Base-by-base conservation (phyloP, 2,329 filamentous ascomycete genomes). In the Fusarium sp. region DNA sequence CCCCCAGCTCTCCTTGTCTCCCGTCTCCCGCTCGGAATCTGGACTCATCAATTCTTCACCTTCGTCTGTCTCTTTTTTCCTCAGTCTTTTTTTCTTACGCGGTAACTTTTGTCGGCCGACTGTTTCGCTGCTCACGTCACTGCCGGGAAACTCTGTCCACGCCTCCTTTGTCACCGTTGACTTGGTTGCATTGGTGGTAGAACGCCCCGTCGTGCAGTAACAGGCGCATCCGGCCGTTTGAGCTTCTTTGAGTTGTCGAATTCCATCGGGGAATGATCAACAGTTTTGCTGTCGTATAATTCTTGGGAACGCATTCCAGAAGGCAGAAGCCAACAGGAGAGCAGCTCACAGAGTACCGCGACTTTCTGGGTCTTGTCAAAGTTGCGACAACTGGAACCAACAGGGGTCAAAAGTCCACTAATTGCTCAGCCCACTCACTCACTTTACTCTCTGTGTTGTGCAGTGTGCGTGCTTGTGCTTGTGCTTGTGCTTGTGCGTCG, bases 251-350 rank as follows among this genome's bases (percentile, higher is more conserved):
- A 40, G 51, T 57, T 57, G 45, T 54, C 40, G n/a, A 53, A 53
- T 71, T 66, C 68, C 64, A 61, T 65, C 67, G 49, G 66, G 73
- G 72, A 75, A 76, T 74, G 73, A 73, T 71, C 68, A 75, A 66
- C 61, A 59, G 71, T 57, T 58, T 59, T 52, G 56, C 59, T 65
- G 70, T 75, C 70, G 59, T 69, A 60, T 65, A 73, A 71, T 57
- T 65, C 64, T 53, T 69, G 32, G 45, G 53, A 63, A 64, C 59
- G 65, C 71, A 75, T 76, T 75, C 73, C 73, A 75, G 59, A 25
- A 59, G 54, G 73, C 73, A 75, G 54, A 25, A 51, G 54, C 30
- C 38, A 46, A 30, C 57, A 59, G 43, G 38, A 56, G 25, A 34
- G 27, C 53, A 71, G 51, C 60, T 49, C 49, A 46, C 57, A 46